Conservation (phyloP, 495 filamentous ascomycete species). For the Podospora comata region DNA sequence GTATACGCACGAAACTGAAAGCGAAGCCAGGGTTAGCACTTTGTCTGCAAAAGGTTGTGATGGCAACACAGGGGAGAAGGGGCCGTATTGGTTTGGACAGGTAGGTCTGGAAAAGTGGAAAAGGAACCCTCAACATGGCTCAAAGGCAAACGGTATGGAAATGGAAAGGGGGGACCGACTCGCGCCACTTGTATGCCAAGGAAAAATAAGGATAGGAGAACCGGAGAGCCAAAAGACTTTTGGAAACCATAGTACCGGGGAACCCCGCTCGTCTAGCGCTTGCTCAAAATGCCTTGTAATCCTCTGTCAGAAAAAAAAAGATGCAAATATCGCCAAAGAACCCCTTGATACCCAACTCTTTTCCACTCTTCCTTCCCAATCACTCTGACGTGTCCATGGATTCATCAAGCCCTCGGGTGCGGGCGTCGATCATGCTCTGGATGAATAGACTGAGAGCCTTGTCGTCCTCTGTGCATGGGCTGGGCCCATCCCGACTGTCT, state of each 20-base stretch:
- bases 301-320: not conserved
- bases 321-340: not conserved
- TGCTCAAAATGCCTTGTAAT: not conserved
- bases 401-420: not conserved
- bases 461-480: not conserved
- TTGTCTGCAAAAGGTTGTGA: not conserved
- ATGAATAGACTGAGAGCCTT: not conserved
- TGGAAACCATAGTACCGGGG: constrained; percentile 11
- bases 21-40: not conserved
- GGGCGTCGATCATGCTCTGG: not conserved
- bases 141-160: not conserved
- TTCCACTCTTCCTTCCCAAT: not conserved
- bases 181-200: not conserved
- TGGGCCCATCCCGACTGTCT: constrained; percentile 2
- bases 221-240: constrained; percentile 5
- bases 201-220: constrained; percentile 1
- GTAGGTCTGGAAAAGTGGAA: not conserved
- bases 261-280: constrained; percentile 1
- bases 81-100: not conserved
- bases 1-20: constrained; percentile 50
- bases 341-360: not conserved
- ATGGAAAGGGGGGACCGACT: constrained; percentile 7
- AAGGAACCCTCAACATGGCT: constrained; percentile 19
- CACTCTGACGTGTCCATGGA: not conserved
- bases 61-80: not conserved